These are phyloP conservation scores for Eucalyptus paniculata DNA, from an alignment of 345 rosid species.

Conservation along the genomic window DNA sequence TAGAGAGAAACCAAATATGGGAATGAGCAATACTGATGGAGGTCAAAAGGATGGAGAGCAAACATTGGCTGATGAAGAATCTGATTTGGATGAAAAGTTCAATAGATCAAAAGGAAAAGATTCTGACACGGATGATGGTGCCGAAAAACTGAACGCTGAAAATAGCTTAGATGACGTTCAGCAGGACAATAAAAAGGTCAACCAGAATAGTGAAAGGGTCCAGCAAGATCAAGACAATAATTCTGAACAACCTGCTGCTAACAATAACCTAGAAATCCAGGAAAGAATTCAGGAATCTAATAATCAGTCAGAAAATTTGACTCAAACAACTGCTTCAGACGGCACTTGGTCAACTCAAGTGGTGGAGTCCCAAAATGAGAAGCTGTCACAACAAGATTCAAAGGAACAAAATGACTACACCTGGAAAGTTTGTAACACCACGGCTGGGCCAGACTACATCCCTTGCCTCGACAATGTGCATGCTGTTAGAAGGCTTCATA, in stretches of 20 bases:
- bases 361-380: constrained; percentile 80
- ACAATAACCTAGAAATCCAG: constrained; percentile 20
- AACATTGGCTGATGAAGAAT: constrained; percentile 12
- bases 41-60: constrained; percentile 7
- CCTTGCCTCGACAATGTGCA: constrained; percentile 92
- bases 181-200: neutral
- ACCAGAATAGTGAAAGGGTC: neutral
- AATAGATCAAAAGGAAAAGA: constrained; percentile 13
- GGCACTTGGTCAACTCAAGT: constrained; percentile 81
- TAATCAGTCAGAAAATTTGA: constrained; percentile 52
- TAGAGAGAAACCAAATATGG: constrained; percentile 10
- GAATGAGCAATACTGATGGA: constrained; percentile 5
- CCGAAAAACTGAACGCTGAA: constrained; percentile 11
- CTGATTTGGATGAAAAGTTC: constrained; percentile 6
- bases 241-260: constrained; percentile 7
- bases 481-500: constrained; percentile 56
- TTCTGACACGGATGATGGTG: constrained; percentile 10
- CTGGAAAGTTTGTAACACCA: constrained; percentile 83
- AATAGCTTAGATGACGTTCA: constrained; percentile 3
- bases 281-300: constrained; percentile 28
- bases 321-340: constrained; percentile 47
- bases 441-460: constrained; percentile 87
- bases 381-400: constrained; percentile 36
- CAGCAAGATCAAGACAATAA: neutral
- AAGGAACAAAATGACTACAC: constrained; percentile 15